These are phyloP conservation scores for Suillus fuscotomentosus DNA, from an alignment of 768 basidiomycete species.

Conservation along the genomic window DNA sequence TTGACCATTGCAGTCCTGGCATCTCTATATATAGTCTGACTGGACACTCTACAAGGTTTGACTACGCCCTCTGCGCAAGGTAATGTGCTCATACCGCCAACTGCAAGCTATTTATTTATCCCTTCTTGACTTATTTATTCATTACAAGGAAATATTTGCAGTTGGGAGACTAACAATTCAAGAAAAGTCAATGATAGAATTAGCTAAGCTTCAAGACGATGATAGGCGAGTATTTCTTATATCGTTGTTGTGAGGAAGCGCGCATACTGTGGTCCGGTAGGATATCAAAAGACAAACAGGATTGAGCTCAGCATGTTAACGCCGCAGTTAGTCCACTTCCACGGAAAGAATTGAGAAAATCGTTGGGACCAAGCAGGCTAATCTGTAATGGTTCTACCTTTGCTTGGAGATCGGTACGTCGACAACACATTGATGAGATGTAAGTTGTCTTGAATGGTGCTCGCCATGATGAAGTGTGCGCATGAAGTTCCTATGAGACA, in stretches of 20 bases:
- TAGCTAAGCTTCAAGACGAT: background rate
- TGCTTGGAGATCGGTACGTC: background rate
- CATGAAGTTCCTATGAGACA: background rate
- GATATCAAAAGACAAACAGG: background rate
- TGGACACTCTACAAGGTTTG: background rate
- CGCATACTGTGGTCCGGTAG: background rate
- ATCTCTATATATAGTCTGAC: background rate
- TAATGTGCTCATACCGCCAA: background rate
- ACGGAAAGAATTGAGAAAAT: background rate
- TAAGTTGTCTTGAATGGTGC: background rate
- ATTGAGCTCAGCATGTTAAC: background rate
- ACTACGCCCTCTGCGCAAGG: background rate
- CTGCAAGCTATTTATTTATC: background rate
- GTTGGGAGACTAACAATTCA: background rate
- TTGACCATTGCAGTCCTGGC: background rate
- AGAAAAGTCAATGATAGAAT: background rate
- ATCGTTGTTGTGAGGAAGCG: background rate
- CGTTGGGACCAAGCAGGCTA: too few species aligned
- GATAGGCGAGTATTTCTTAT: background rate
- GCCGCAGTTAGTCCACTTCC: background rate
- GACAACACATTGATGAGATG: background rate
- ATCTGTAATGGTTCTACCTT: background rate
- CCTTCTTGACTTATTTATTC: background rate
- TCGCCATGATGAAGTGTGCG: background rate
- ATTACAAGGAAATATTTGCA: background rate